phyloP scores from a whole-genome alignment of 371 early-diverging fungal species.

The Capniomyces stellatus region DNA sequence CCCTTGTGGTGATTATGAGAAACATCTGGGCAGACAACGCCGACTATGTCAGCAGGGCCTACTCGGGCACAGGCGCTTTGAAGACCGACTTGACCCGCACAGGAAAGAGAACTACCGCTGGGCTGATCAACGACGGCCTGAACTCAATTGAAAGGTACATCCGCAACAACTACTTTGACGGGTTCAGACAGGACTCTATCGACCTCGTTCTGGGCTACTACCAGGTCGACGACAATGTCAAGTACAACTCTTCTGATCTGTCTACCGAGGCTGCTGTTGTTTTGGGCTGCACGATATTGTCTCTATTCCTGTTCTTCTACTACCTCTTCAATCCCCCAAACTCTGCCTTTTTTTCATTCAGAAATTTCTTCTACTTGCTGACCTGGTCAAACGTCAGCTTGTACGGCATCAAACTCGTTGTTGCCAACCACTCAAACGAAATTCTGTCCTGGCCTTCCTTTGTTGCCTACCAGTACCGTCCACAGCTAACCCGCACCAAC shows the following conservation, averaged over 20 bases:
- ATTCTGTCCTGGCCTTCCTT: slow-evolving; percentile 25
- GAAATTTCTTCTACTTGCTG: slow-evolving; percentile 10
- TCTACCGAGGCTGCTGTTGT: slow-evolving; percentile 13
- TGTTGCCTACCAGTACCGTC: slow-evolving; percentile 13
- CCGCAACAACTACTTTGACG: slow-evolving; percentile 87
- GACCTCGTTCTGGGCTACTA: slow-evolving; percentile 64
- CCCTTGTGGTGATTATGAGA: slow-evolving; percentile 24
- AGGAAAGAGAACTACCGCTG: slow-evolving; percentile 65
- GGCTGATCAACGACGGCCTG: slow-evolving; percentile 62
- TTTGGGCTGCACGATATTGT: slow-evolving; percentile 11
- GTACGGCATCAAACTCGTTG: slow-evolving; percentile 11
- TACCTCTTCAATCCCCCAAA: slow-evolving; percentile 20
- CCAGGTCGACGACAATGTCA: slow-evolving; percentile 21
- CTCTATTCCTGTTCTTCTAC: slow-evolving; percentile 18
- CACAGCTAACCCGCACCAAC: slow-evolving; percentile 12
- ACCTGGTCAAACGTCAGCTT: slow-evolving; percentile 13
- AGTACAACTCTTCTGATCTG: slow-evolving; percentile 10
- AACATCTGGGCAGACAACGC: slow-evolving; percentile 97
- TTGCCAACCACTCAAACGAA: slow-evolving; percentile 16
- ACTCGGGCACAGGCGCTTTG: slow-evolving; percentile 96
- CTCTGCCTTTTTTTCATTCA: slow-evolving; percentile 12
- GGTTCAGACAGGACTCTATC: slow-evolving; percentile 62
- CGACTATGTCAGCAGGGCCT: slow-evolving; percentile 85
- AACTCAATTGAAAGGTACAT: slow-evolving; percentile 75
- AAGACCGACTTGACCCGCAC: slow-evolving; percentile 95